Evolutionary conservation across 495 filamentous ascomycete species (phyloP), one percentile per base, ranked within the genome.

Genomic region (Sporormia fimetaria): DNA sequence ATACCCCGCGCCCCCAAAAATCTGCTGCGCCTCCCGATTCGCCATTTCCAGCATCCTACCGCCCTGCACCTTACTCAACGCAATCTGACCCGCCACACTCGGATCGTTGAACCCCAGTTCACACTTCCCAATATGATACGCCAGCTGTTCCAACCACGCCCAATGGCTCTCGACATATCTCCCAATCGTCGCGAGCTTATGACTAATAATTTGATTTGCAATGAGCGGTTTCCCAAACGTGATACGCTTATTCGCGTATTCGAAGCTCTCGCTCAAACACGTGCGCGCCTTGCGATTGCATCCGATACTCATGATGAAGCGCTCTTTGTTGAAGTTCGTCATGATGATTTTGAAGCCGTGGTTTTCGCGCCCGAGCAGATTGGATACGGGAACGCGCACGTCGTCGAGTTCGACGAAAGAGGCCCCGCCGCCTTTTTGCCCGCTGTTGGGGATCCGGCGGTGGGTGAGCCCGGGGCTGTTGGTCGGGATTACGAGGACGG

Each of bases 1-100:
- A 44, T 74, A 74, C 4, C 73, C 73, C 10, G 69, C 63, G 0
- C 73, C 73, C 10, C 74, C 73, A 40, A 78, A 55, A 26, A 76
- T 66, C 52, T 78, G 74, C 63, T 76, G 73, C 1, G 73, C 71
- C 46, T 78, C 74, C 6, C 73, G 59, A 20, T 67, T 67, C 32
- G 67, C 68, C 52, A 70, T 65, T 56, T 78, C 74, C 7, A 76
- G 48, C 9, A 69, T 65, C 18, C 67, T 56, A 0, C 69, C 72
- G 2, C 68, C 70, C 57, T 68, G 67, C 4, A 76, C 72, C 54
- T 76, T 78, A 16, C 70, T 58, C 31, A 74, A 37, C 11, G 61
- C 61, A 25, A 61, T 60, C 24, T 55, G 49, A 11, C 58, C 58
- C n/a, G 59, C 62, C 21, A 63, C 47, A 20, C 57, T 51, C 4